Evolutionary conservation across 768 basidiomycete species (phyloP).

Genomic region (Trametes meyenii): DNA sequence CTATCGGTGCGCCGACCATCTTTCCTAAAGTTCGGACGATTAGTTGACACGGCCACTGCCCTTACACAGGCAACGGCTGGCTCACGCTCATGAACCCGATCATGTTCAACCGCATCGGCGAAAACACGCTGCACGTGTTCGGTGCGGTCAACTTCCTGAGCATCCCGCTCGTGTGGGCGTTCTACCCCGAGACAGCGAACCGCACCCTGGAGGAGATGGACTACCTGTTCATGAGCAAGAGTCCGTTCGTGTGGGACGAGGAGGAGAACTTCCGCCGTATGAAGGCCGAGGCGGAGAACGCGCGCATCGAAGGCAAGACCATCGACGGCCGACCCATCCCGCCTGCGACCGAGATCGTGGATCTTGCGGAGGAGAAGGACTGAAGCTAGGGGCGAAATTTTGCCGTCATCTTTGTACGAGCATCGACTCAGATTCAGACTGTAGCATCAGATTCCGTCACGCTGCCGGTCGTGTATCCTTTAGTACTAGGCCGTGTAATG

Average conservation of each 20-base stretch:
- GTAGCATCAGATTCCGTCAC: too few species aligned
- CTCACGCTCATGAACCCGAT: conserved; percentile 47
- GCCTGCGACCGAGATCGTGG: conserved; percentile 3
- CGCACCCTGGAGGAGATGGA: conserved; percentile 50
- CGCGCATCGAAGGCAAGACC: conserved; percentile 11
- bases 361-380: conserved; percentile 12
- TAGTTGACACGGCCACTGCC: not conserved
- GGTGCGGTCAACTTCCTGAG: conserved; percentile 46
- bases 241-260: conserved; percentile 49
- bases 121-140: conserved; percentile 49
- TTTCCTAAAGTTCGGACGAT: not conserved
- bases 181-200: conserved; percentile 50
- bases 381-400: not conserved
- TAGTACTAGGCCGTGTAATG: too few species aligned
- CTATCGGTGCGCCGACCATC: conserved; percentile 36
- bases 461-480: too few species aligned
- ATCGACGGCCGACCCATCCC: not conserved
- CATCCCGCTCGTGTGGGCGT: conserved; percentile 48
- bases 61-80: conserved; percentile 44
- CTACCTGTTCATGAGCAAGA: conserved; percentile 46
- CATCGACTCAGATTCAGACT: too few species aligned
- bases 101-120: conserved; percentile 45
- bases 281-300: conserved; percentile 32
- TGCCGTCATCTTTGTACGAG: too few species aligned
- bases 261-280: conserved; percentile 42